Conservation (phyloP, 352 stramenopile genomes). For the Globisporangium ultimum region DNA sequence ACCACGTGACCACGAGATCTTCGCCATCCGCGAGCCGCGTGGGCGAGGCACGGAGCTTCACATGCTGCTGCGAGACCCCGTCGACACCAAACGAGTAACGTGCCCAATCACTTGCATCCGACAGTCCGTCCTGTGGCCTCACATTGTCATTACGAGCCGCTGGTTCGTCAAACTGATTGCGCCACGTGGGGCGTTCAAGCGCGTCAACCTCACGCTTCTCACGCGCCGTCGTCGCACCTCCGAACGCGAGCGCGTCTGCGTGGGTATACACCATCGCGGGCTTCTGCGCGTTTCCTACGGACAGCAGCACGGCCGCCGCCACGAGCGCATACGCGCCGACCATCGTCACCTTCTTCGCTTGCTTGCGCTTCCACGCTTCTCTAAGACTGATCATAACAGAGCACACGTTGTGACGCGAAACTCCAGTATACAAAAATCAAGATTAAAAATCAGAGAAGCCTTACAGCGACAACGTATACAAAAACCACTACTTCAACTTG, state of each 20-base stretch:
- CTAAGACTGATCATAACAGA: background rate
- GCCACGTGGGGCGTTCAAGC: slow-evolving; percentile 4
- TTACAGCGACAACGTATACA: background rate
- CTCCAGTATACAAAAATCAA: background rate
- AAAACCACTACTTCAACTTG: background rate
- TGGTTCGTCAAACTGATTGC: slow-evolving; percentile 2
- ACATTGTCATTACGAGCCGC: too few species aligned
- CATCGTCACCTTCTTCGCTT: background rate
- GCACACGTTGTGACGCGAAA: background rate
- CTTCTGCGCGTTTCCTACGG: slow-evolving; percentile 4
- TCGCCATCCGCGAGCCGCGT: slow-evolving; percentile 51
- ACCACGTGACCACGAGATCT: slow-evolving; percentile 74
- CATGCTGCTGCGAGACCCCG: background rate
- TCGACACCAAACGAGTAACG: background rate
- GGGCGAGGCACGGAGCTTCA: slow-evolving; percentile 26
- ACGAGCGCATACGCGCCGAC: background rate
- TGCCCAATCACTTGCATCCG: background rate
- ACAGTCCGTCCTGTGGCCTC: background rate
- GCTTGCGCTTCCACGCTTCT: background rate
- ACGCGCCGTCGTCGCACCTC: slow-evolving; percentile 3
- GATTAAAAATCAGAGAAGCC: background rate
- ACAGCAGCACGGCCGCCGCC: background rate
- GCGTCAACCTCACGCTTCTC: slow-evolving; percentile 5
- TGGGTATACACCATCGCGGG: slow-evolving; percentile 15
- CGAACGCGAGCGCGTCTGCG: slow-evolving; percentile 18